Percentiles rank a stretch among this genome's conserved stretches.
phyloP scores from a whole-genome alignment of 2,329 filamentous ascomycete species.

The Davidsoniella australis region DNA sequence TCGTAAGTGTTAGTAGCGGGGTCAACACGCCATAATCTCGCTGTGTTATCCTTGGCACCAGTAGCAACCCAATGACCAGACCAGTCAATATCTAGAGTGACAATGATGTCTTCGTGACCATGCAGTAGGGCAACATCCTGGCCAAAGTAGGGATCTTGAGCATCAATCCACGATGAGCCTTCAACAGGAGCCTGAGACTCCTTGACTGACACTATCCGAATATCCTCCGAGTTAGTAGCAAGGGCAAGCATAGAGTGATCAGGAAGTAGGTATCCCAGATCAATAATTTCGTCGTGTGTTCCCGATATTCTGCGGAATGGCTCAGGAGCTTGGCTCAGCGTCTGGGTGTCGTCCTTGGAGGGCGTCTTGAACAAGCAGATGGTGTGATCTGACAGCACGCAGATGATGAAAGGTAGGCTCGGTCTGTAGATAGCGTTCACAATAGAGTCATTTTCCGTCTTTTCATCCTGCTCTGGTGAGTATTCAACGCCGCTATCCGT shows the following conservation, averaged over 20 bases:
- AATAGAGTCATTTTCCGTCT: slow-evolving; percentile 48
- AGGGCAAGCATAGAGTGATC: slow-evolving; percentile 71
- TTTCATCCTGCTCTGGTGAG: slow-evolving; percentile 51
- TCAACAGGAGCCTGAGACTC: slow-evolving; percentile 18
- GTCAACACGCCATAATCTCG: slow-evolving; percentile 78
- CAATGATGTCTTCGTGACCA: slow-evolving; percentile 89
- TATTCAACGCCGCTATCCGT: slow-evolving; percentile 61
- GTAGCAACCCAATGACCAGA: slow-evolving; percentile 94
- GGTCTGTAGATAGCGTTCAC: slow-evolving; percentile 52
- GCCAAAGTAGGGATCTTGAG: slow-evolving; percentile 52
- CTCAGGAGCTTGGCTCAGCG: slow-evolving; percentile 20
- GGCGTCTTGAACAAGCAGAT: slow-evolving; percentile 49
- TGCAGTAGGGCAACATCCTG: slow-evolving; percentile 74
- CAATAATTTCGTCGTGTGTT: slow-evolving; percentile 95
- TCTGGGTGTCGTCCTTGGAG: slow-evolving; percentile 17
- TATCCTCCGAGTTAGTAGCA: slow-evolving; percentile 87
- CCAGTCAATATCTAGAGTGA: slow-evolving; percentile 88
- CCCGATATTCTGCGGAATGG: slow-evolving; percentile 72
- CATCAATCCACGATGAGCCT: slow-evolving; percentile 14
- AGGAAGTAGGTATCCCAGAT: slow-evolving; percentile 69
- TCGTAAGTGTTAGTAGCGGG: slow-evolving; percentile 53
- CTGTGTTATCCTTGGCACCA: slow-evolving; percentile 91
- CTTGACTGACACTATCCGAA: slow-evolving; percentile 64
- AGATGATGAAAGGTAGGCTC: slow-evolving; percentile 53
- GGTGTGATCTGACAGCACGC: slow-evolving; percentile 79